Evolutionary conservation across 345 rosid genomes (phyloP), one percentile per base, ranked within the genome.

Genomic region (Mercurialis annua): DNA sequence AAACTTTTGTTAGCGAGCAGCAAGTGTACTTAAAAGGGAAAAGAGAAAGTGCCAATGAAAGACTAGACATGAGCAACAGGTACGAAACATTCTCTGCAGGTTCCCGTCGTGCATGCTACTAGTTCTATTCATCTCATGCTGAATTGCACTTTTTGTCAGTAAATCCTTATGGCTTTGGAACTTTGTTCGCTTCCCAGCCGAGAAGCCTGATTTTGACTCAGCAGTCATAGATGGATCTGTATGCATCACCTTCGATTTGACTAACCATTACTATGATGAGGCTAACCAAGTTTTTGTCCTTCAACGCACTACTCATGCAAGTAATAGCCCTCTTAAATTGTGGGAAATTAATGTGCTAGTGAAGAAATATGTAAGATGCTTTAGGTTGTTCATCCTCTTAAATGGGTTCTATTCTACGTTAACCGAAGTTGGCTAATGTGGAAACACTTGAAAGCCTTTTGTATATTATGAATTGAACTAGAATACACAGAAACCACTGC

Each of bases 161-260:
- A 80, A 67, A 74, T 80, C 82, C 71, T 81, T 72, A 76, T 89
- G 95, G 73, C 66, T 81, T 48, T 87, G 90, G 91, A 83, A 81
- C 80, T 77, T 85, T 65, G 67, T 16, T 31, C 78, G 56, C 69
- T 62, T 79, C 70, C 76, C 84, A 66, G 55, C 58, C 47, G 75
- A 75, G 73, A 84, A 80, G 66, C 70, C 80, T 71, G 80, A 34
- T 54, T 61, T 80, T 15, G 81, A 80, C 62, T 62, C 72, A 38
- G 50, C 79, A 69, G 64, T 67, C 67, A 58, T 47, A 1, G 79
- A 74, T 47, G 78, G 67, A 73, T 49, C 69, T 56, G 84, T 83
- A 84, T 59, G 80, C 15, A 26, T 48, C 50, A 0, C 71, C 67
- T 71, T 65, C 59, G n/a, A 40, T 68, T 51, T 71, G 75, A 76